Conservation (phyloP, 441 rosid genomes). For the Erodium chrysanthum region DNA sequence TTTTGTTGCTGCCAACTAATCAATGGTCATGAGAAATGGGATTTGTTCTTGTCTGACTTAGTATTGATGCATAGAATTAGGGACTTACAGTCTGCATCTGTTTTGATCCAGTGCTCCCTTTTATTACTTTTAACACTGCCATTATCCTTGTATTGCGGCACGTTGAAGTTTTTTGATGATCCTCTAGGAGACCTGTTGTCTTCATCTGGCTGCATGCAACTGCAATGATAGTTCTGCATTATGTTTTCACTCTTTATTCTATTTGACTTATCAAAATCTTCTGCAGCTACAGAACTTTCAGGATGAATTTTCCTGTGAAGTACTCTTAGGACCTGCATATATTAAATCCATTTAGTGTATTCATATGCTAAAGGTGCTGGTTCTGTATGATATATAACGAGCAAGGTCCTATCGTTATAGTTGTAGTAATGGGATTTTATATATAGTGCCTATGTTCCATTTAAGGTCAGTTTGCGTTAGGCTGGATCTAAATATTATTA, state of each 20-base stretch:
- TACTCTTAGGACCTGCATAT: constrained; percentile 53
- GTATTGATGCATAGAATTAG: not conserved
- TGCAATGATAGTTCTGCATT: not conserved
- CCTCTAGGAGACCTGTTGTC: not conserved
- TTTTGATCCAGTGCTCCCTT: constrained; percentile 4
- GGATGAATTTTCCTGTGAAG: constrained; percentile 71
- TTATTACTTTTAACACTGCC: not conserved
- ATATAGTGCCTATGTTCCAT: not conserved
- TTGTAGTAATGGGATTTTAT: not conserved
- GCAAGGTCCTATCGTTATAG: not conserved
- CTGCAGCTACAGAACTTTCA: constrained; percentile 35
- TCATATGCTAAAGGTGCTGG: not conserved
- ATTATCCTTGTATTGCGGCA: not conserved
- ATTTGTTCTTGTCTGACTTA: not conserved
- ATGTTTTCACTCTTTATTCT: constrained; percentile 12
- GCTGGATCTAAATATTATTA: not conserved
- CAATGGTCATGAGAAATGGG: not conserved
- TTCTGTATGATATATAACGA: not conserved
- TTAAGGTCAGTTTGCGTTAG: not conserved
- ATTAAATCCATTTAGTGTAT: not conserved
- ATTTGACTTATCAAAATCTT: constrained; percentile 18
- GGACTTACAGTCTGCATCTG: constrained; percentile 1
- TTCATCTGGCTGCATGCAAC: not conserved
- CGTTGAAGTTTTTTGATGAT: not conserved
- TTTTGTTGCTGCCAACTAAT: not conserved